Evolutionary conservation across 2,329 filamentous ascomycete species (phyloP).

Genomic region (Grosmannia serpens): DNA sequence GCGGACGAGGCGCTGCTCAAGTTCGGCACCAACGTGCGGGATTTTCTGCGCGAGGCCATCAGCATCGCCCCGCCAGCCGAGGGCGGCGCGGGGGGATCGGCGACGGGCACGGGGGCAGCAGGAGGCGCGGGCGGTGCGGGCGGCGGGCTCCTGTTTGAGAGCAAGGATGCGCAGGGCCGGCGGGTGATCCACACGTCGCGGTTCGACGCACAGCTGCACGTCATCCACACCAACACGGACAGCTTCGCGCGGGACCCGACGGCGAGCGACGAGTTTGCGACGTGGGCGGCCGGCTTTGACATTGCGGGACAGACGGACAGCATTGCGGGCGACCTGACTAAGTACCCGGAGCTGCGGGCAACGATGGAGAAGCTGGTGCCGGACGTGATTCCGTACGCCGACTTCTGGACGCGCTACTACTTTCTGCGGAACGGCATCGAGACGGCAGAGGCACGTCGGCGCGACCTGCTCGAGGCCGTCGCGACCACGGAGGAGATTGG

Average conservation of each 20-base stretch:
- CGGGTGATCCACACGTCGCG: conserved; percentile 88
- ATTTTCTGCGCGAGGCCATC: conserved; percentile 85
- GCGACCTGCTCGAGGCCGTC: conserved; percentile 76
- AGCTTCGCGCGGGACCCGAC: conserved; percentile 75
- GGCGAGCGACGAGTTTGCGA: conserved; percentile 55
- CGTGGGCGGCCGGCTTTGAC: conserved; percentile 65
- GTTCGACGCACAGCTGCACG: conserved; percentile 91
- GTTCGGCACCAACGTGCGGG: conserved; percentile 79
- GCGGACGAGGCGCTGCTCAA: conserved; percentile 89
- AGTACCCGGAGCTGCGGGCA: conserved; percentile 70
- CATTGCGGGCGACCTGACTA: conserved; percentile 71
- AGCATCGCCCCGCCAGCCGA: conserved; percentile 66
- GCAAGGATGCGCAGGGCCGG: conserved; percentile 80
- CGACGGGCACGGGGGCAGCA: conserved; percentile 1
- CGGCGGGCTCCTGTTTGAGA: conserved; percentile 70
- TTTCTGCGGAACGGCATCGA: conserved; percentile 89
- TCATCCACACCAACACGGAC: conserved; percentile 76
- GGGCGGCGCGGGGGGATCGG: conserved; percentile 18
- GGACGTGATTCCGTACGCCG: conserved; percentile 73
- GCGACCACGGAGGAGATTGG: conserved; percentile 59
- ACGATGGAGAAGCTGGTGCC: conserved; percentile 98
- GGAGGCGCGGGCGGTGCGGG: conserved; percentile 25
- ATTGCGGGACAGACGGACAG: conserved; percentile 74
- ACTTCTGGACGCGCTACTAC: conserved; percentile 94
- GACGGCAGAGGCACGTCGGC: conserved; percentile 77